Evolutionary conservation across 257 asterid genomes (phyloP).

Genomic region (Oldenlandia corymbosa): DNA sequence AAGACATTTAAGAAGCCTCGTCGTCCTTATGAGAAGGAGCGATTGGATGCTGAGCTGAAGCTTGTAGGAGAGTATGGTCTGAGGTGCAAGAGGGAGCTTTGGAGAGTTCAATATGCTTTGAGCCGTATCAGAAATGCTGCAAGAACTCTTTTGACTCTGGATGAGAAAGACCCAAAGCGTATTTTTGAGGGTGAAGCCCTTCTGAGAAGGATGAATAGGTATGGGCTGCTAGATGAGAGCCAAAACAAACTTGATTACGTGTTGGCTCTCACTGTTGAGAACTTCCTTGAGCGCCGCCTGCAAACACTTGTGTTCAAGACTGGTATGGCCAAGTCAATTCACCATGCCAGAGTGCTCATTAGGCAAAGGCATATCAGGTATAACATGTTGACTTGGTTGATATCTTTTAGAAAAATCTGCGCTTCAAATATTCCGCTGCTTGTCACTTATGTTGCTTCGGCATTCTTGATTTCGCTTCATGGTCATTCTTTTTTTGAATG

Average conservation of each 20-base stretch:
- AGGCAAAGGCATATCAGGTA: conserved; percentile 91
- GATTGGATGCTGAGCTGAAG: conserved; percentile 81
- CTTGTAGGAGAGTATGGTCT: conserved; percentile 83
- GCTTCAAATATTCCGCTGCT: background rate
- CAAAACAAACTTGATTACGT: conserved; percentile 91
- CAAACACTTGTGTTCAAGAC: conserved; percentile 87
- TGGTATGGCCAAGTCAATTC: conserved; percentile 86
- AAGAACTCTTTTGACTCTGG: conserved; percentile 66
- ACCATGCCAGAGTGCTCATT: conserved; percentile 84
- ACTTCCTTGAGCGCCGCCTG: conserved; percentile 83
- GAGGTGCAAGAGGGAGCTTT: conserved; percentile 82
- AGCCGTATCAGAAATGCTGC: conserved; percentile 82
- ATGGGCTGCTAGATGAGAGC: conserved; percentile 69
- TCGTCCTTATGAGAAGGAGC: conserved; percentile 86
- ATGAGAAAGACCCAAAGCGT: conserved; percentile 79
- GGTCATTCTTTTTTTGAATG: background rate
- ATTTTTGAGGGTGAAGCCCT: conserved; percentile 90
- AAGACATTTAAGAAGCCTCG: conserved; percentile 91
- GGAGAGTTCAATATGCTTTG: conserved; percentile 91
- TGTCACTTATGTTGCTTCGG: background rate
- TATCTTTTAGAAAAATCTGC: no score
- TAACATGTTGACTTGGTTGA: no score
- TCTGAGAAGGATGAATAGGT: conserved; percentile 79
- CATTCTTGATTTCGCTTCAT: background rate
- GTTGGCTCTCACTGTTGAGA: conserved; percentile 78